These are phyloP conservation scores for Metschnikowia gruessii DNA, from an alignment of 805 yeast genomes.

Conservation along the genomic window DNA sequence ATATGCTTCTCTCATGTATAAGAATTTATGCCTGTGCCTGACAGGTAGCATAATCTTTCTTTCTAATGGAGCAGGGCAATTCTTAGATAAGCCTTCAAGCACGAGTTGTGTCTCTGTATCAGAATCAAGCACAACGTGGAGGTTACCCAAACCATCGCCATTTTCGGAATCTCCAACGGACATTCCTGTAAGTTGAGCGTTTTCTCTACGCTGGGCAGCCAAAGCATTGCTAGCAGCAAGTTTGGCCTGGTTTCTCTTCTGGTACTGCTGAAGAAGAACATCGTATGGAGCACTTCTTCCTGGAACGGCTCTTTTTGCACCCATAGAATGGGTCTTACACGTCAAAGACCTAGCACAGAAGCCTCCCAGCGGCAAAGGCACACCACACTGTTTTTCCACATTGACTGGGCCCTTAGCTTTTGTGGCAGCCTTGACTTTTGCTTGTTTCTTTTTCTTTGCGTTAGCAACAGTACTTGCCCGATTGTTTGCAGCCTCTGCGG, in stretches of 20 bases:
- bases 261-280: conserved; percentile 80
- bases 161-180: conserved; percentile 19
- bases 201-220: conserved; percentile 73
- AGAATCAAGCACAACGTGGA: conserved; percentile 59
- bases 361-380: conserved; percentile 89
- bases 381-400: conserved; percentile 95
- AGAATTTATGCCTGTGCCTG: conserved; percentile 64
- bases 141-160: conserved; percentile 27
- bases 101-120: conserved; percentile 94
- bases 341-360: conserved; percentile 94
- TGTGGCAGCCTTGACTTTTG: conserved; percentile 40
- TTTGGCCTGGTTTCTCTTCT: conserved; percentile 88
- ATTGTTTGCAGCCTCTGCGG: conserved; percentile 25
- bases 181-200: conserved; percentile 42
- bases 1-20: conserved; percentile 91
- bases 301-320: conserved; percentile 91
- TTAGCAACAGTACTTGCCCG: conserved; percentile 14
- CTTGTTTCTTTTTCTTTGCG: conserved; percentile 32
- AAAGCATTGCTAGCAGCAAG: conserved; percentile 79
- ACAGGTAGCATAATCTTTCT: conserved; percentile 68
- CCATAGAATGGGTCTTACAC: conserved; percentile 98
- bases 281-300: conserved; percentile 95
- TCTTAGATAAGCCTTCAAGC: conserved; percentile 79
- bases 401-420: conserved; percentile 82
- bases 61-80: conserved; percentile 82